Percentiles rank a stretch among this genome's conserved stretches.
Evolutionary conservation across 225 moss, liverwort and hornwort genomes (phyloP).

Genomic region (Takakia lepidozioides): DNA sequence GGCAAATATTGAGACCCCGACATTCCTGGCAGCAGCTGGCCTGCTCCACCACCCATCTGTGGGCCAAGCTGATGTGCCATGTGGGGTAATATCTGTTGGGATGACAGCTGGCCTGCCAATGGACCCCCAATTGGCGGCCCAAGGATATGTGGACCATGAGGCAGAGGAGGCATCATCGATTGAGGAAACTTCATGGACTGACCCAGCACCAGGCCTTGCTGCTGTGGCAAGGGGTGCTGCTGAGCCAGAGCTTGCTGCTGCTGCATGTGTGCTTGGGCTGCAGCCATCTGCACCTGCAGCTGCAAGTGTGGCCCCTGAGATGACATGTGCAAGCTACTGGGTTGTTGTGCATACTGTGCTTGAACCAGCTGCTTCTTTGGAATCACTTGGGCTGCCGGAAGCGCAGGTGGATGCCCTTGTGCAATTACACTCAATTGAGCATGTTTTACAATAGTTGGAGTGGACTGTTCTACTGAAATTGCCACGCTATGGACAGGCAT

Average conservation of each 20-base stretch:
- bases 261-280: slow-evolving; percentile 39
- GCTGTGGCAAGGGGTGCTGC: slow-evolving; percentile 37
- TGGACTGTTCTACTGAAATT: slow-evolving; percentile 21
- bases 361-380: slow-evolving; percentile 44
- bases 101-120: slow-evolving; percentile 62
- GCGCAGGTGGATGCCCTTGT: slow-evolving; percentile 13
- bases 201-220: slow-evolving; percentile 60
- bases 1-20: slow-evolving; percentile 54
- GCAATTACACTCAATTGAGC: too few relatives aligned
- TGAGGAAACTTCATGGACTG: slow-evolving; percentile 69
- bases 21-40: slow-evolving; percentile 73
- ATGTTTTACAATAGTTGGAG: slow-evolving; percentile 22
- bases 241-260: slow-evolving; percentile 57
- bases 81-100: slow-evolving; percentile 47
- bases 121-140: slow-evolving; percentile 74
- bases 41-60: slow-evolving; percentile 63
- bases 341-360: slow-evolving; percentile 34
- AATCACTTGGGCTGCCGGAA: slow-evolving; percentile 20
- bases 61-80: slow-evolving; percentile 79
- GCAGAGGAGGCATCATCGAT: slow-evolving; percentile 57
- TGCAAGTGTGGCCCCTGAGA: slow-evolving; percentile 23
- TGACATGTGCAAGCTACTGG: slow-evolving; percentile 37
- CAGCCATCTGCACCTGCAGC: slow-evolving; percentile 9
- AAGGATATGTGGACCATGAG: slow-evolving; percentile 67
- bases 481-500: slow-evolving; percentile 18